These are phyloP conservation scores for Sporisorium graminicola DNA, from an alignment of 1,284 basidiomycete species.

Conservation along the genomic window DNA sequence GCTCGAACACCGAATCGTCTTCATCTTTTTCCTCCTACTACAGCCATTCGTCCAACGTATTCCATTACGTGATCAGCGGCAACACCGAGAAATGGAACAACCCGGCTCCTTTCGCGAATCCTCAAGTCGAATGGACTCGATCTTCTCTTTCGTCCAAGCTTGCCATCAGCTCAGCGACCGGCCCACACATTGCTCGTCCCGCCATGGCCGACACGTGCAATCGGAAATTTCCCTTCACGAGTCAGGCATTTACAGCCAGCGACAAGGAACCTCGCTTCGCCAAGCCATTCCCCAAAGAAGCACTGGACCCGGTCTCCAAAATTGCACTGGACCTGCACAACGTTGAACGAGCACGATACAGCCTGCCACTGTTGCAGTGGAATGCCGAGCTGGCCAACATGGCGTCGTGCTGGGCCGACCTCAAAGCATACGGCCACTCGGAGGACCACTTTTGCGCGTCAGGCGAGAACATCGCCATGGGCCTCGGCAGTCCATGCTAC, in stretches of 20 bases:
- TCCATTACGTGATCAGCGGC: conserved; percentile 30
- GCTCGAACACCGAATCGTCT: conserved; percentile 2
- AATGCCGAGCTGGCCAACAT: conserved; percentile 52
- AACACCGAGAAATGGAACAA: conserved; percentile 19
- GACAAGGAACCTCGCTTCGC: conserved; percentile 28
- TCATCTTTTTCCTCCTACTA: conserved; percentile 20
- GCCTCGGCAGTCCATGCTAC: conserved; percentile 44
- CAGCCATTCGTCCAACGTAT: conserved; percentile 23
- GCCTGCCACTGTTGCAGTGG: conserved; percentile 30
- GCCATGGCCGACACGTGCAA: conserved; percentile 40
- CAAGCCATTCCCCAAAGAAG: conserved; percentile 14
- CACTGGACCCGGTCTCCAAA: conserved; percentile 28
- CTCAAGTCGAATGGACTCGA: conserved; percentile 31
- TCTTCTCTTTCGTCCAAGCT: conserved; percentile 5
- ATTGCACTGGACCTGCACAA: conserved; percentile 48
- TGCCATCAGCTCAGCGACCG: conserved; percentile 5
- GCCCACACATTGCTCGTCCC: conserved; percentile 29
- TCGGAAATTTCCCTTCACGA: conserved; percentile 32
- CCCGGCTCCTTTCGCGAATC: conserved; percentile 28
- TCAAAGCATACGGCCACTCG: conserved; percentile 53
- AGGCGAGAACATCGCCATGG: conserved; percentile 51
- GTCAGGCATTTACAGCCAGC: conserved; percentile 13
- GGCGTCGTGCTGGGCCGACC: conserved; percentile 52
- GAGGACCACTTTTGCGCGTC: conserved; percentile 43
- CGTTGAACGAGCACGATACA: conserved; percentile 34